Base-by-base conservation (phyloP, 2,329 filamentous ascomycete genomes). In the Ophiostoma sp. region DNA sequence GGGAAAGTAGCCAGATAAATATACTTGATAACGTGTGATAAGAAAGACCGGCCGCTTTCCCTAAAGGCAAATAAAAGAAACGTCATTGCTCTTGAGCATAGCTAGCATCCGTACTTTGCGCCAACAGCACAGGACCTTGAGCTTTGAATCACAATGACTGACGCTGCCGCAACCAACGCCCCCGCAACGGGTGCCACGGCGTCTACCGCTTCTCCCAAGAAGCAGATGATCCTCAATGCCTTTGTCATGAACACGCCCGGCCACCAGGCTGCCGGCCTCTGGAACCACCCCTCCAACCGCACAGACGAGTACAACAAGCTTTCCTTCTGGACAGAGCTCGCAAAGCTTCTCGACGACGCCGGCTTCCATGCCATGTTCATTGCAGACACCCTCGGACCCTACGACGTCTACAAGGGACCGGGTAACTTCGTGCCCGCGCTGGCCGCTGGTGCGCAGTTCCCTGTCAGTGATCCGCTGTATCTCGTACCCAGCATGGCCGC, bases 151-250 rank as follows among this genome's bases (percentile, higher is more conserved):
- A 55, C 9, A n/a, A 55, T 55, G 49, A 18, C 49, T 9, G 49
- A 55, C n/a, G 9, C 49, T 12, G 8, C 27, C 27, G 27, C 47
- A 27, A 8, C n/a, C 6, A 4, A n/a, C 9, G n/a, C 49, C 8
- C 49, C 49, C 7, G 49, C n/a, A 4, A n/a, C 49, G 49, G 49
- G 18, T n/a, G 49, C n/a, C 6, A 4, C 49, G 5, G 49, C 27
- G 27, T 27, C 27, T 27, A 27, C 5, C 5, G 5, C 52, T 16
- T 38, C 42, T 3, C 5, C 66, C 7, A 36, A 60, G 8, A 81
- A 80, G 73, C 76, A 75, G 67, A 72, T 81, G 45, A 78, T 81
- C 65, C 73, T 81, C 71, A 81, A 81, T 72, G 79, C 79, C 1
- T 81, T 81, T 68, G 79, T 81, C 42, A 70, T 71, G 71, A 70